A percentile compares a stretch with the other conserved stretches of the same genome.
phyloP scores from a whole-genome alignment of 345 rosid genomes.

The Punica granatum region DNA sequence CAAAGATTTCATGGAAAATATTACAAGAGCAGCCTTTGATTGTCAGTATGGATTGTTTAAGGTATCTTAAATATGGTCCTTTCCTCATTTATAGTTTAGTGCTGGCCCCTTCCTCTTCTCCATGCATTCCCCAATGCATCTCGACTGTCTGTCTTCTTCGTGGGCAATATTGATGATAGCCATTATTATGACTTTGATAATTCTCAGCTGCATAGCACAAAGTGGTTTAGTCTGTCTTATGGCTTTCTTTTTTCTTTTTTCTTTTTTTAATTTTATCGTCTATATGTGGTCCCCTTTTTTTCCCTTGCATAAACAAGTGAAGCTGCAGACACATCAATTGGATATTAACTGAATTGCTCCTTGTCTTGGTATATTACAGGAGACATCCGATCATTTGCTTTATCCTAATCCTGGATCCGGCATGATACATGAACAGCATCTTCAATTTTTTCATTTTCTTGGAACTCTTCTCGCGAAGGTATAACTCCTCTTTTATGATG shows the following conservation, averaged over 20 bases:
- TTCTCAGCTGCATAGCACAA: background rate
- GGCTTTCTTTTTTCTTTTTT: too few species aligned
- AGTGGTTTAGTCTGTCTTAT: too few species aligned
- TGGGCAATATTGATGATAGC: background rate
- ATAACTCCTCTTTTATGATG: background rate
- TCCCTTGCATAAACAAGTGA: background rate
- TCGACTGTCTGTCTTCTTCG: background rate
- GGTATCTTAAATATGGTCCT: slow-evolving; percentile 25
- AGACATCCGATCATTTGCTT: slow-evolving; percentile 91
- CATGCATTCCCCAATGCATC: background rate
- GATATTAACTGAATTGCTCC: background rate
- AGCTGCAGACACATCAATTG: background rate
- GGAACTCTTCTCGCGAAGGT: slow-evolving; percentile 94
- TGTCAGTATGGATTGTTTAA: slow-evolving; percentile 96
- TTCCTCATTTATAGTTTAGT: background rate
- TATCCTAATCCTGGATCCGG: slow-evolving; percentile 99
- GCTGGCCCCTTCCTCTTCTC: background rate
- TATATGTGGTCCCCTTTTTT: background rate
- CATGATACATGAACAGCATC: slow-evolving; percentile 92
- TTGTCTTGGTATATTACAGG: slow-evolving; percentile 34
- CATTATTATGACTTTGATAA: background rate
- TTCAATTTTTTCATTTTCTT: slow-evolving; percentile 91
- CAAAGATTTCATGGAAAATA: slow-evolving; percentile 99
- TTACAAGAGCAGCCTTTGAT: slow-evolving; percentile 92
- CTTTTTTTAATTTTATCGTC: background rate